These are phyloP conservation scores for Helminthosporium solani DNA, from an alignment of 2,329 filamentous ascomycete species.

Conservation along the genomic window DNA sequence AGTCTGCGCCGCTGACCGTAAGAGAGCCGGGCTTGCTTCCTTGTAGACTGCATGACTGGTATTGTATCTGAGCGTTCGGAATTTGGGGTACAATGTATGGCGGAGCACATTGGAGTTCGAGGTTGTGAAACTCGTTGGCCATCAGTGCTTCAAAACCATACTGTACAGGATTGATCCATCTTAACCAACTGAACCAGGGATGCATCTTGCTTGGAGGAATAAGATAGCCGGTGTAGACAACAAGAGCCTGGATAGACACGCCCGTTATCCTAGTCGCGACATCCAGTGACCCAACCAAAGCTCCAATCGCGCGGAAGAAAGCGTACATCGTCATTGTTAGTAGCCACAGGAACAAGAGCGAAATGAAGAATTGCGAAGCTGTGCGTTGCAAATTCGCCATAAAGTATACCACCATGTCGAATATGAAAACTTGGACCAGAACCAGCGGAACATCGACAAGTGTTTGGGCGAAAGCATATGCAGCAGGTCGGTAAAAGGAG, in stretches of 20 bases:
- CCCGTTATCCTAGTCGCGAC: conserved; percentile 44
- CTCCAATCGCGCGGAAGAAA: conserved; percentile 43
- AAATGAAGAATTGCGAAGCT: conserved; percentile 64
- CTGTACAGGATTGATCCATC: conserved; percentile 58
- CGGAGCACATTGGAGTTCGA: conserved; percentile 56
- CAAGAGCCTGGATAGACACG: conserved; percentile 43
- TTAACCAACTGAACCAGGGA: conserved; percentile 8
- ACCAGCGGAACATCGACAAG: conserved; percentile 60
- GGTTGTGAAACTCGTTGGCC: conserved; percentile 67
- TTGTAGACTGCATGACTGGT: conserved; percentile 61
- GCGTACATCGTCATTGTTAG: conserved; percentile 48
- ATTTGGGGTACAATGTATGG: conserved; percentile 59
- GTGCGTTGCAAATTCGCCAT: conserved; percentile 59
- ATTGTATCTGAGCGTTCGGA: conserved; percentile 47
- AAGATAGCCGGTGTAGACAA: conserved; percentile 44
- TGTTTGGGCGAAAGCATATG: conserved; percentile 60
- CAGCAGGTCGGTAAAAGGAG: conserved; percentile 65
- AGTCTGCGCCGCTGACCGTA: conserved; percentile 56
- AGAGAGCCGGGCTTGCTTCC: conserved; percentile 57
- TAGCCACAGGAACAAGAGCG: conserved; percentile 62
- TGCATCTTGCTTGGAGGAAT: conserved; percentile 43
- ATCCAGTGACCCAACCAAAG: conserved; percentile 39
- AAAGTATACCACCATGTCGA: conserved; percentile 63
- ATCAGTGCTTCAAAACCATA: conserved; percentile 70
- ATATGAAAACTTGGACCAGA: conserved; percentile 58